Evolutionary conservation across 768 basidiomycete species (phyloP), one percentile per base, ranked within the genome.

Genomic region (Amanita jacksonii): DNA sequence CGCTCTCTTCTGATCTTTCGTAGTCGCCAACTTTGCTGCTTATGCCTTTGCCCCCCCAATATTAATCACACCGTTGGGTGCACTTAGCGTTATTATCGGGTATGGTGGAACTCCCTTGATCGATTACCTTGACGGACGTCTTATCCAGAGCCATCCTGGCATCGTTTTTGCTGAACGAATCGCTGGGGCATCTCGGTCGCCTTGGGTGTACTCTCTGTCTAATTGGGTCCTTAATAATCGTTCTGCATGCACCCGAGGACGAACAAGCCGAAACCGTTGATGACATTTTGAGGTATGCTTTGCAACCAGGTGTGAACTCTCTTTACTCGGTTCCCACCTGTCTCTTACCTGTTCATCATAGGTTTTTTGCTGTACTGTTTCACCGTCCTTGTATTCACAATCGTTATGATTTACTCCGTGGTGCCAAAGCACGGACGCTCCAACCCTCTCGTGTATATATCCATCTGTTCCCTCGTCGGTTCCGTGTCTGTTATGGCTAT

Each of bases 401-500:
- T 91, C 27, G 70, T 87, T 59, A 87, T 96, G 84, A 90, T 97
- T 46, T 91, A 86, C 69, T 64, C 64, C 19, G 72, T 96, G 48
- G 85, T 77, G 1, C 96, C 96, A 6, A 79, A 69, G 49, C 77
- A 96, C 54, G 96, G 96, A 24, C 84, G 83, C 35, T 75, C 79
- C 45, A 92, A 85, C 50, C 96, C 96, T 2, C 53, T 91, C 49
- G 85, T 96, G 23, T 98, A 96, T 65, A 76, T 98, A 50, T 92
- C 92, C 20, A 94, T 99, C 56, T 98, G 96, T 63, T 97, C 93
- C 8, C 62, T 97, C 46, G 91, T 91, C 34, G 96, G 96, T 8
- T 92, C 89, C 23, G 79, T 99, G 34, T 91, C 90, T n/a, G 80
- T 98, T 64, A 98, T 99, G 96, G 85, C 91, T 32, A 86, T 97